A percentile compares a stretch with the other conserved stretches of the same genome.
phyloP scores from a whole-genome alignment of 345 rosid species.

The Draba incana region DNA sequence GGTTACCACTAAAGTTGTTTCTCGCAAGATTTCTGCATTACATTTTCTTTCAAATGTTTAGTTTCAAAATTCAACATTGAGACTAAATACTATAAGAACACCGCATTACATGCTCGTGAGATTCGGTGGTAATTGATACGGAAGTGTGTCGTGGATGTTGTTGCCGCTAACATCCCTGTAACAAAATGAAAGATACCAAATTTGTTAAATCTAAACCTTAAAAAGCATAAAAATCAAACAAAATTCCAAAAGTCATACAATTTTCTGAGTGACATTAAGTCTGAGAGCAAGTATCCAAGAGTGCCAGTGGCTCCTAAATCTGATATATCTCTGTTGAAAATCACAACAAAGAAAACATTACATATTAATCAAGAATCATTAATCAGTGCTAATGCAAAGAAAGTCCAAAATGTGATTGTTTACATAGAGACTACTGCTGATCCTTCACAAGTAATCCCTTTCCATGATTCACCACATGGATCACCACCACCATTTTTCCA shows the following conservation, averaged over 20 bases:
- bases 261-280: conserved; percentile 67
- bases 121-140: conserved; percentile 95
- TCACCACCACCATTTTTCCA: conserved; percentile 85
- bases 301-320: conserved; percentile 81
- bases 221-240: conserved; percentile 29
- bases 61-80: conserved; percentile 2
- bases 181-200: conserved; percentile 20
- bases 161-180: conserved; percentile 88
- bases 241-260: conserved; percentile 51
- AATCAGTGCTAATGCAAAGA: conserved; percentile 16
- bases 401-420: conserved; percentile 16
- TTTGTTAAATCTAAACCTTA: conserved; percentile 12
- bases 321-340: conserved; percentile 66
- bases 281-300: conserved; percentile 87
- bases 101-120: conserved; percentile 87
- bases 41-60: conserved; percentile 17
- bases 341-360: conserved; percentile 32
- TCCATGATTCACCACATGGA: conserved; percentile 98
- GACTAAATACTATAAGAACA: background rate
- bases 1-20: conserved; percentile 84
- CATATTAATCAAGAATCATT: conserved; percentile 3
- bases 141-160: conserved; percentile 77
- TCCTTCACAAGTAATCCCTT: conserved; percentile 82
- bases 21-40: conserved; percentile 85
- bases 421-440: conserved; percentile 93